Conservation (phyloP, 2,329 filamentous ascomycete genomes). For the Colletotrichum sp. region DNA sequence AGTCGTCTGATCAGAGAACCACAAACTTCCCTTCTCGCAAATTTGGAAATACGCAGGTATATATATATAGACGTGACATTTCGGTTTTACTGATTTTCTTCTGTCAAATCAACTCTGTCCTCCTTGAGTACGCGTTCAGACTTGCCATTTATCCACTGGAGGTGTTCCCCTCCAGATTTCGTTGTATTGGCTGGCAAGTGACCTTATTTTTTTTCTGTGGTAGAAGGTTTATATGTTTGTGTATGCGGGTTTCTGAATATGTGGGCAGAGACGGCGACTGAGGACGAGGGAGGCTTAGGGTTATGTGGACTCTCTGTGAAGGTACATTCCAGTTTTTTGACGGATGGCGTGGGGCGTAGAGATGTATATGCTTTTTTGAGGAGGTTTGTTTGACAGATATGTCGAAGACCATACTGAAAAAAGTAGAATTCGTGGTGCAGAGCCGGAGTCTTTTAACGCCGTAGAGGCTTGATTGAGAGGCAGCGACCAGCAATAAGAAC, state of each 20-base stretch:
- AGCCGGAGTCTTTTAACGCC: accelerated
- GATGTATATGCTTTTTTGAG: neutral
- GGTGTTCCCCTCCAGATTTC: accelerated
- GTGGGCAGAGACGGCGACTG: neutral
- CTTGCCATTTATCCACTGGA: neutral
- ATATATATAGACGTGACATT: neutral
- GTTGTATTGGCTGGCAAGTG: neutral
- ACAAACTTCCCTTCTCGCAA: neutral
- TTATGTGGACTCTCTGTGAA: neutral
- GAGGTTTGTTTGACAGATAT: neutral
- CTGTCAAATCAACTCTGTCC: neutral
- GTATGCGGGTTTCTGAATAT: neutral
- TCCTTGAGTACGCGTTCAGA: neutral
- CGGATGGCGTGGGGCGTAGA: neutral
- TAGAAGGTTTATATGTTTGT: neutral
- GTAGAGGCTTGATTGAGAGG: neutral
- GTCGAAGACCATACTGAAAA: accelerated
- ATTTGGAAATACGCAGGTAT: neutral
- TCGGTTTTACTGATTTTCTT: neutral
- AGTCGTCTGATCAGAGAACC: neutral
- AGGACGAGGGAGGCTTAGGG: neutral
- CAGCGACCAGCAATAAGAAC: neutral
- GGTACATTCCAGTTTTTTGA: neutral
- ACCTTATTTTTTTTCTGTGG: neutral
- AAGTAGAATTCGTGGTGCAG: accelerated